Percentiles rank a stretch among this genome's conserved stretches.
Evolutionary conservation across 2,329 filamentous ascomycete genomes (phyloP).

Genomic region (Trichophyton rubrum): DNA sequence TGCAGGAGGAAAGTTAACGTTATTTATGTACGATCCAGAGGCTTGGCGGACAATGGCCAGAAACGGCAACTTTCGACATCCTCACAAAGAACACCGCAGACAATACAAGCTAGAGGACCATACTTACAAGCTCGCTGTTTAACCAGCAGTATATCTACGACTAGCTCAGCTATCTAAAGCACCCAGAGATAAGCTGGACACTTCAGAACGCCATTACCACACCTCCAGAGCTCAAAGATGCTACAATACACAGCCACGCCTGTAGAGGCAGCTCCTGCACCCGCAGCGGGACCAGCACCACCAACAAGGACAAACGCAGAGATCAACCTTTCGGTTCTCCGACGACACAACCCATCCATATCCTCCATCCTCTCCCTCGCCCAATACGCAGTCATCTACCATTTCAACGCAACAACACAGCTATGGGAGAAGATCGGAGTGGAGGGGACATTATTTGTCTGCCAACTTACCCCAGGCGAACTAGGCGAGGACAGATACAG

Average conservation of each 20-base stretch:
- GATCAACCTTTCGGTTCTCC: constrained; percentile 75
- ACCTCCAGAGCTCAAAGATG: neutral
- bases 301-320: constrained; percentile 60
- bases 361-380: constrained; percentile 64
- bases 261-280: neutral
- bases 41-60: neutral
- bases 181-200: neutral
- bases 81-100: neutral
- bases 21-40: neutral
- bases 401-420: constrained; percentile 51
- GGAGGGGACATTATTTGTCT: constrained; percentile 83
- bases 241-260: neutral
- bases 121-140: too few relatives aligned
- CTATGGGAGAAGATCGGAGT: constrained; percentile 76
- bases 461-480: constrained; percentile 42
- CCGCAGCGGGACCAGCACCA: constrained; percentile 28
- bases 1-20: neutral
- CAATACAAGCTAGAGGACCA: neutral
- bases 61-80: neutral
- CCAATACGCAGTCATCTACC: constrained; percentile 76
- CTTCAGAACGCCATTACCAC: neutral
- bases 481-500: constrained; percentile 38
- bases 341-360: constrained; percentile 66
- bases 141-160: too few relatives aligned
- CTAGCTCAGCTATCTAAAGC: too few relatives aligned